These are phyloP conservation scores for Oldenlandia corymbosa DNA, from an alignment of 257 asterid genomes.

Conservation along the genomic window DNA sequence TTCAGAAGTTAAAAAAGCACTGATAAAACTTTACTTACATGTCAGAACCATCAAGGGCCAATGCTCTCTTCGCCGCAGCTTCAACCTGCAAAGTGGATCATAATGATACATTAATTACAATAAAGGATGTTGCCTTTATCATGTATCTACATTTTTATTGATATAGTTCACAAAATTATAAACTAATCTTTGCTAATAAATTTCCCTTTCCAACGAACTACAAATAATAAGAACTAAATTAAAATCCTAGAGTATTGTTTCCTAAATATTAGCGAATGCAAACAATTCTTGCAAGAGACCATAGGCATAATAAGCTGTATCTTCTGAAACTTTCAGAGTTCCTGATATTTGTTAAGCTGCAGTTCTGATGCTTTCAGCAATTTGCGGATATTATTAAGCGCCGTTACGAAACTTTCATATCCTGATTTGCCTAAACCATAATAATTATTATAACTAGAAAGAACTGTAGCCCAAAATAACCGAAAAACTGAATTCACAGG, in stretches of 20 bases:
- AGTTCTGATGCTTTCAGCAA: too few relatives aligned
- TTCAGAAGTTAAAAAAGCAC: constrained; percentile 1
- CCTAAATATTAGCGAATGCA: neutral
- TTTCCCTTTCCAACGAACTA: neutral
- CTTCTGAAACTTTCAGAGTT: too few relatives aligned
- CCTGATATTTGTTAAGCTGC: too few relatives aligned
- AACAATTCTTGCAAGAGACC: neutral
- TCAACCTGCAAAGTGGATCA: constrained; percentile 59
- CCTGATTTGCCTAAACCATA: neutral
- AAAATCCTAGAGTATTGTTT: neutral
- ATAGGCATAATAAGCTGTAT: too few relatives aligned
- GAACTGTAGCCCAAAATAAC: neutral
- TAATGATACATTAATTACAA: constrained; percentile 8
- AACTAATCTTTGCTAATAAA: neutral
- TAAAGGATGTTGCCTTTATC: neutral
- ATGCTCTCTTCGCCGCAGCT: constrained; percentile 87
- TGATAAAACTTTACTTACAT: constrained; percentile 45
- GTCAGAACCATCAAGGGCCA: constrained; percentile 90
- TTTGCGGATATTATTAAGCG: neutral
- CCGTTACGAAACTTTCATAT: neutral
- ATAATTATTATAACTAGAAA: neutral
- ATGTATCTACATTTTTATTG: neutral
- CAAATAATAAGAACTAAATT: neutral
- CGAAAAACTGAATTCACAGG: neutral
- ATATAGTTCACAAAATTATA: neutral